Evolutionary conservation across 495 filamentous ascomycete genomes (phyloP), one percentile per base, ranked within the genome.

Genomic region (Talaromyces nanjingensis): DNA sequence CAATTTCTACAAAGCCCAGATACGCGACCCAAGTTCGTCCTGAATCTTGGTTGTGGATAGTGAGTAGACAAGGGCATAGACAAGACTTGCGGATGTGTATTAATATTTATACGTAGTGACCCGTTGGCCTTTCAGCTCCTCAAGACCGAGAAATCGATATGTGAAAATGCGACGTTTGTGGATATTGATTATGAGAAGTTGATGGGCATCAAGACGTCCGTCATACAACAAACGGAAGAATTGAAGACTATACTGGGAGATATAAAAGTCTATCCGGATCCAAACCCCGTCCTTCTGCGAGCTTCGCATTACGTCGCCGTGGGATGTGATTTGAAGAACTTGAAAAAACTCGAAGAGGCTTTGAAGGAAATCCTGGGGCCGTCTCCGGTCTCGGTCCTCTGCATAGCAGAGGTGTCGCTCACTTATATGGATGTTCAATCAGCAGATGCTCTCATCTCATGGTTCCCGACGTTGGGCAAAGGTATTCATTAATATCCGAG

Each of bases 11-110:
- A 84, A 63, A 76, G 83, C 64, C 73, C 76, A 42, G 77, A 76
- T n/a, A 70, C 79, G 12, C 87, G 84, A 70, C 81, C 77, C 55
- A 93, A 91, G 73, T 82, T 91, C 18, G 81, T 97, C 11, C 76
- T 97, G 25, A 97, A 96, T 71, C 70, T 97, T 64, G 92, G 93
- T 55, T 96, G 91, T 80, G 93, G 92, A 71, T 94, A 91, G 91
- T 93, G 73, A 84, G 88, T 85, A 75, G 67, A 62, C 34, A 33
- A 49, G 55, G 62, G 25, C 45, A 61, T 11, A 9, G 56, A 39
- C 31, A 34, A 55, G 64, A 34, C 29, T 6, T 8, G 55, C 33
- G 25, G 55, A 20, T 29, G 65, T 67, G 67, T 71, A 63, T 71
- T 74, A 70, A 76, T 64, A 66, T 59, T 18, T 66, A 54, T 66